Evolutionary conservation across 2,329 filamentous ascomycete species (phyloP), one percentile per base, ranked within the genome.

Genomic region (Microdochium bolleyi): DNA sequence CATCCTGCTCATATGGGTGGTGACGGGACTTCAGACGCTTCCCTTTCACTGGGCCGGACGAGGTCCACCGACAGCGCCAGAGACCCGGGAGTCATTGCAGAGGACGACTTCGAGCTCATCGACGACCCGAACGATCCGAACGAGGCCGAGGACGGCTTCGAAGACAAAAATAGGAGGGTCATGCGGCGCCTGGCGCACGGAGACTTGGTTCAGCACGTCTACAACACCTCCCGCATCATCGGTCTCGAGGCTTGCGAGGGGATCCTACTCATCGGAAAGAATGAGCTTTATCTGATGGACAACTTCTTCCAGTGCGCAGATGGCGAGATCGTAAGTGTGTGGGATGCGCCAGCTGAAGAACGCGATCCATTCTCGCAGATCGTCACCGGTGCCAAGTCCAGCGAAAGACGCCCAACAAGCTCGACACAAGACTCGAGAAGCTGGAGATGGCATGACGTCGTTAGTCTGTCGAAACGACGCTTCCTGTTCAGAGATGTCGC

Each of bases 81-180:
- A 46, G 41, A 46, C 3, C 41, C 41, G 13, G 41, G 41, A 11
- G 67, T 62, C 53, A 68, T 75, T 10, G 73, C 85, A 0, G 94
- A 96, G 53, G 94, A 97, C 48, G 95, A 95, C 59, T 99, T 96
- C 64, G 94, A 99, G 70, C 83, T 99, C 58, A 87, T 99, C 7
- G 92, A 97, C 55, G 92, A 96, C 56, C 92, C 92, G 0, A 91
- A 91, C 61, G 88, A 92, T 53, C 83, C 87, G 41, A 82, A 89
- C 24, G 90, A 94, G 48, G 76, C 71, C 1, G 82, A 84, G 14
- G 83, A 87, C 59, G 86, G 85, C 1, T 95, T 95, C 57, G 95
- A 99, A 69, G 95, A 99, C 68, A 97, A 96, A 73, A 97, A 99
- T 63, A 83, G 95, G 48, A 96, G 96, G 68, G 92, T 99, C 48